Evolutionary conservation across 331 rosid species (phyloP).

Genomic region (Stylosanthes scabra): DNA sequence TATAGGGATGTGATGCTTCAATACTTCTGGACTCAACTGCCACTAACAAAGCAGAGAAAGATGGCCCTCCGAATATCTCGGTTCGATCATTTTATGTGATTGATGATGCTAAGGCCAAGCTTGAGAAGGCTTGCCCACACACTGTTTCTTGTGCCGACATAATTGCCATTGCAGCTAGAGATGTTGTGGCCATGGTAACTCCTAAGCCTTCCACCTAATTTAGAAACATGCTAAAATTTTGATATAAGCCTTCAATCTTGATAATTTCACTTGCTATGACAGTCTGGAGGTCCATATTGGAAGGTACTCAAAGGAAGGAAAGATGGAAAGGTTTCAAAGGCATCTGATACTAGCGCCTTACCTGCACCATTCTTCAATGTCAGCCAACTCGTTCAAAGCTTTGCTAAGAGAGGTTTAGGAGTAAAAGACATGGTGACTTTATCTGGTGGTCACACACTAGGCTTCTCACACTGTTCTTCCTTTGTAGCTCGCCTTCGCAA

Average conservation of each 20-base stretch:
- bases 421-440: slow-evolving; percentile 72
- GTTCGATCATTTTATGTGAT: slow-evolving; percentile 72
- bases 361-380: slow-evolving; percentile 77
- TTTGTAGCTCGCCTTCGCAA: slow-evolving; percentile 61
- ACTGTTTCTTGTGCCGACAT: slow-evolving; percentile 85
- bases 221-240: slow-evolving; percentile 3
- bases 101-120: slow-evolving; percentile 71
- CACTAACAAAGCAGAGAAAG: slow-evolving; percentile 79
- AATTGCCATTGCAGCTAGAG: slow-evolving; percentile 78
- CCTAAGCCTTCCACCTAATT: slow-evolving; percentile 32
- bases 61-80: slow-evolving; percentile 79
- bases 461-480: slow-evolving; percentile 86
- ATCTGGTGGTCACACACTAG: slow-evolving; percentile 87
- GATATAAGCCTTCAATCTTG: background rate
- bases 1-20: slow-evolving; percentile 88
- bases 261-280: background rate
- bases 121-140: slow-evolving; percentile 74
- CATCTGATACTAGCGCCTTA: slow-evolving; percentile 68
- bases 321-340: slow-evolving; percentile 80
- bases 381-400: slow-evolving; percentile 68
- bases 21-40: slow-evolving; percentile 70
- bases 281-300: slow-evolving; percentile 93
- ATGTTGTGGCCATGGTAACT: slow-evolving; percentile 66
- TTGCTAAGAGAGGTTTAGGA: slow-evolving; percentile 70
- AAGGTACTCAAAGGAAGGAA: slow-evolving; percentile 80